phyloP scores from a whole-genome alignment of 352 stramenopile species.

The Pythium dissotocum region DNA sequence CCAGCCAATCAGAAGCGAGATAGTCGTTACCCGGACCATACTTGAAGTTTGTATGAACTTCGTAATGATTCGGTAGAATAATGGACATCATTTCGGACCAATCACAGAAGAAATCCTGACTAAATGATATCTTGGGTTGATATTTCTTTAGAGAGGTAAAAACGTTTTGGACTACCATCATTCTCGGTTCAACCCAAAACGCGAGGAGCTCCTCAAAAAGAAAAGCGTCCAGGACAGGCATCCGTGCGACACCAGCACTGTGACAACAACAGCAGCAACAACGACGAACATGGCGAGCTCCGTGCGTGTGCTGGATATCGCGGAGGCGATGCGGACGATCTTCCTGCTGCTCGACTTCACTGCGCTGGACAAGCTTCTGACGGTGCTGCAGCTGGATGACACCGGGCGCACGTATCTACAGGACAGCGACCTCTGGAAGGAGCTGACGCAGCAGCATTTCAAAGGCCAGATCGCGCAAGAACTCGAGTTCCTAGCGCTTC shows the following conservation, averaged over 20 bases:
- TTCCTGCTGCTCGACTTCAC: constrained; percentile 20
- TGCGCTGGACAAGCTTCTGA: constrained; percentile 22
- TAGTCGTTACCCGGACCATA: neutral
- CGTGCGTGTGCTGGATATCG: constrained; percentile 24
- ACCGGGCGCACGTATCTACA: constrained; percentile 18
- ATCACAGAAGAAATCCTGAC: constrained; percentile 7
- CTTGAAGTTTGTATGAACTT: neutral
- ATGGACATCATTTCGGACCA: constrained; percentile 4
- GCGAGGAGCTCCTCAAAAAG: neutral
- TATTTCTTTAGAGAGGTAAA: constrained; percentile 2
- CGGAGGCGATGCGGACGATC: constrained; percentile 19
- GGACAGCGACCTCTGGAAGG: constrained; percentile 24
- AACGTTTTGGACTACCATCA: constrained; percentile 1
- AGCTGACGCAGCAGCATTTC: constrained; percentile 25
- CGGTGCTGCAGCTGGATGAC: constrained; percentile 22
- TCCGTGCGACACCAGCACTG: constrained; percentile 4
- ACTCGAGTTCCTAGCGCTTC: constrained; percentile 20
- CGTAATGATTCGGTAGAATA: constrained; percentile 4
- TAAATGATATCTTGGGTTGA: constrained; percentile 18
- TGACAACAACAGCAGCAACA: neutral
- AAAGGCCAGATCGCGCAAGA: constrained; percentile 11
- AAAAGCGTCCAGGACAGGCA: neutral
- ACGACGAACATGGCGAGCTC: neutral
- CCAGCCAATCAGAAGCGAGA: neutral
- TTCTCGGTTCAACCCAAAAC: constrained; percentile 13